Percentiles rank a stretch among this genome's conserved stretches.
Evolutionary conservation across 192 early-diverging fungal species (phyloP).

Genomic region (Chytriomyces hyalinus): DNA sequence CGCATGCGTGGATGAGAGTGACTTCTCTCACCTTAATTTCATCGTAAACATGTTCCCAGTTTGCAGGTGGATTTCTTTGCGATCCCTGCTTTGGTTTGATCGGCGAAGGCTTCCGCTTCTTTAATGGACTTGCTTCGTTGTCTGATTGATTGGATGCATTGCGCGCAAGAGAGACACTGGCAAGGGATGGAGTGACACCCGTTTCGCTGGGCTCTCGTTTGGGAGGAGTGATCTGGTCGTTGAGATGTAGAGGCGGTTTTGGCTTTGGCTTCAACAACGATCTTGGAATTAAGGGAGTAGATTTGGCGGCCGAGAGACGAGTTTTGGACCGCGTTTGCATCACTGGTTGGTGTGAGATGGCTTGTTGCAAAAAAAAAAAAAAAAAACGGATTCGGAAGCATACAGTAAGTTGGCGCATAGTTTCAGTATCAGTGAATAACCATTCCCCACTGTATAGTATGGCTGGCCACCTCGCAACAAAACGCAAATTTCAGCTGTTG

Average conservation of each 20-base stretch:
- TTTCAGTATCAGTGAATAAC: too few species aligned
- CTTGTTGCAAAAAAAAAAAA: too few species aligned
- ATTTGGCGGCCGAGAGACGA: neutral
- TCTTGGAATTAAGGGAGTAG: neutral
- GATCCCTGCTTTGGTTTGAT: neutral
- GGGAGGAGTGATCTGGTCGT: neutral
- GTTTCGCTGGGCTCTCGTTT: neutral
- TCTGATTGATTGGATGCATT: neutral
- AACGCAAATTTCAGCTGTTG: too few species aligned
- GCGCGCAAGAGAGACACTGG: neutral
- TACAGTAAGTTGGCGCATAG: too few species aligned
- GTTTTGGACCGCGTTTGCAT: neutral
- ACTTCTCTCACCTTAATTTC: neutral
- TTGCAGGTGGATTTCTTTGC: conserved; percentile 5
- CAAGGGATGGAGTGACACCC: neutral
- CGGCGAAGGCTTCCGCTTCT: neutral
- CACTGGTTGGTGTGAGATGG: neutral
- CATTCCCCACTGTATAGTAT: too few species aligned
- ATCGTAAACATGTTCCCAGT: conserved; percentile 70
- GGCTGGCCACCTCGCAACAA: too few species aligned
- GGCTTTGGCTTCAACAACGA: neutral
- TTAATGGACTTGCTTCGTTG: neutral
- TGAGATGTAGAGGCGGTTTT: neutral
- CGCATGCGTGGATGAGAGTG: neutral
- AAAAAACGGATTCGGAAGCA: too few species aligned